A percentile compares a stretch with the other conserved stretches of the same genome.
Evolutionary conservation across 805 yeast genomes (phyloP).

Genomic region (Brettanomyces naardenensis): DNA sequence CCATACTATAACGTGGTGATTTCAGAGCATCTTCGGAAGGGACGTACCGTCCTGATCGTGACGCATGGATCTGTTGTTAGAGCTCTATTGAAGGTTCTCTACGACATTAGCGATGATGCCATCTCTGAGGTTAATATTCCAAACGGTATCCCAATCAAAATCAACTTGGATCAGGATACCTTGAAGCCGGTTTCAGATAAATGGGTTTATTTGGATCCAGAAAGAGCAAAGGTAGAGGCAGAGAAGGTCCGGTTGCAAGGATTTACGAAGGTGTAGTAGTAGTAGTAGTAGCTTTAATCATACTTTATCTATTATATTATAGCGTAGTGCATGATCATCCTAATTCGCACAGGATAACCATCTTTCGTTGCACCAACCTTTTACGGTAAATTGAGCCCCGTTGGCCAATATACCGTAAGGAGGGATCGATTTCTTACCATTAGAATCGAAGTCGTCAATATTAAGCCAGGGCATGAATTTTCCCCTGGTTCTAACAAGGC

Average conservation of each 20-base stretch:
- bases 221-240: slow-evolving; percentile 70
- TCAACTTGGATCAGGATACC: slow-evolving; percentile 40
- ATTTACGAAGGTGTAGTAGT: not conserved
- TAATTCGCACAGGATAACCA: slow-evolving; percentile 23
- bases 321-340: no score
- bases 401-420: slow-evolving; percentile 22
- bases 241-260: slow-evolving; percentile 79
- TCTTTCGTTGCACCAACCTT: slow-evolving; percentile 41
- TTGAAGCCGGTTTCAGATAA: slow-evolving; percentile 20
- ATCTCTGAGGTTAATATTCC: slow-evolving; percentile 74
- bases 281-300: not conserved
- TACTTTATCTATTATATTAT: not conserved
- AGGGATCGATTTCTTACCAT: slow-evolving; percentile 12
- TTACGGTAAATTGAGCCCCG: slow-evolving; percentile 37
- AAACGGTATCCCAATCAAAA: slow-evolving; percentile 72
- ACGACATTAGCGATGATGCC: slow-evolving; percentile 55
- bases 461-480: slow-evolving; percentile 23
- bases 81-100: slow-evolving; percentile 62
- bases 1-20: slow-evolving; percentile 53
- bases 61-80: slow-evolving; percentile 82
- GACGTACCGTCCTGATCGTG: slow-evolving; percentile 56
- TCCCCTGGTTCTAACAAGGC: slow-evolving; percentile 19
- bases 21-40: slow-evolving; percentile 36
- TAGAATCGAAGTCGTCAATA: slow-evolving; percentile 13
- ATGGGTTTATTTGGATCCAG: slow-evolving; percentile 72